Conservation (phyloP, 179 eudicot genomes). For the Carnegiea gigantea region DNA sequence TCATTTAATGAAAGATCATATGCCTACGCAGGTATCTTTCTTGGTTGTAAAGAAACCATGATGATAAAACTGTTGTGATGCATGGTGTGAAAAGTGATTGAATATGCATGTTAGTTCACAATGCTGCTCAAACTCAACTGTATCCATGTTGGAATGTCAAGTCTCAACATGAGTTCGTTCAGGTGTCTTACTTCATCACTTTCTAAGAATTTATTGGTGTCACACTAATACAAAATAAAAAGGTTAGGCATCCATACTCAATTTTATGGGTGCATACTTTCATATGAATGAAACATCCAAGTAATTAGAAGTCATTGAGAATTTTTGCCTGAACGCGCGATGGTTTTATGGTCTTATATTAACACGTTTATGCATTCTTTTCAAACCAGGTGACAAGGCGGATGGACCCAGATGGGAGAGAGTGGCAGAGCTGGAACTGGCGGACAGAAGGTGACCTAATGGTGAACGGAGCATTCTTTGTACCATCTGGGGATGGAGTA, state of each 20-base stretch:
- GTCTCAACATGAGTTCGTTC: neutral
- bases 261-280: no score
- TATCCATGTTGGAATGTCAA: neutral
- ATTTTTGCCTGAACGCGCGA: neutral
- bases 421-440: constrained; percentile 83
- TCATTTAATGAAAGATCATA: neutral
- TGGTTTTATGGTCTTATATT: neutral
- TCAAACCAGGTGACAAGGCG: constrained; percentile 64
- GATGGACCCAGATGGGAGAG: constrained; percentile 50
- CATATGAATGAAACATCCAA: no score
- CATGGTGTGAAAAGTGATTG: no score
- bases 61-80: no score
- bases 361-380: neutral
- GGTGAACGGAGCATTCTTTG: constrained; percentile 83
- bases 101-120: no score
- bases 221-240: neutral
- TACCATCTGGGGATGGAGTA: constrained; percentile 70
- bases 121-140: neutral
- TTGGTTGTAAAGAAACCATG: no score
- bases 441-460: constrained; percentile 73
- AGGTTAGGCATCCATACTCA: no score
- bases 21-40: no score
- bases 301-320: no score
- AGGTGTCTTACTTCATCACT: neutral
- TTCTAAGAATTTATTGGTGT: neutral